phyloP scores from a whole-genome alignment of 2,329 filamentous ascomycete species.

The Coniella lustricola region DNA sequence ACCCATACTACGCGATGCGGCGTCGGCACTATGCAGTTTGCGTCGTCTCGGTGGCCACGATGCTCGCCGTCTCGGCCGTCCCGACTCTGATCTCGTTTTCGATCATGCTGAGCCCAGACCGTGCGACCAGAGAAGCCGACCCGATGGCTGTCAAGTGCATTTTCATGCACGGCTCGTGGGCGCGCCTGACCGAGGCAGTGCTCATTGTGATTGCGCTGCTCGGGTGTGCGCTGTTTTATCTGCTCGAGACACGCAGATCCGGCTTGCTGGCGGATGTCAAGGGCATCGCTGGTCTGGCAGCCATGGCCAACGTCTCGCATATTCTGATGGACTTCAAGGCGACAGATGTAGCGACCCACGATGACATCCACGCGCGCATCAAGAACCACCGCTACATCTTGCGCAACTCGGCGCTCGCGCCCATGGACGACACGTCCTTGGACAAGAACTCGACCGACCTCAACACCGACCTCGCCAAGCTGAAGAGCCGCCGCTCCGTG shows the following conservation, averaged over 20 bases:
- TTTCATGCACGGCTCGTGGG: conserved; percentile 50
- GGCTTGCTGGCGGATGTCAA: conserved; percentile 62
- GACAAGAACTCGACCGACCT: not conserved
- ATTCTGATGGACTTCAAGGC: conserved; percentile 54
- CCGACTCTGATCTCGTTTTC: conserved; percentile 62
- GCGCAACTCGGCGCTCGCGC: conserved; percentile 63
- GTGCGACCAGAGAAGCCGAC: conserved; percentile 34
- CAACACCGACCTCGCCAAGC: not conserved
- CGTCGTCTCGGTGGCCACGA: conserved; percentile 56
- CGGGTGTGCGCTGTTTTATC: conserved; percentile 51
- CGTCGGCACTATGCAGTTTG: conserved; percentile 62
- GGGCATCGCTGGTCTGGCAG: conserved; percentile 66
- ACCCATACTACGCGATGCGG: conserved; percentile 55
- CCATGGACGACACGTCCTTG: conserved; percentile 42
- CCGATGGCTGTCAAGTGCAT: conserved; percentile 45
- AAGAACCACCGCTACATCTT: conserved; percentile 61
- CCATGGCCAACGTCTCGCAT: conserved; percentile 64
- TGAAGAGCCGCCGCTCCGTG: not conserved
- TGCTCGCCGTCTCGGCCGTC: conserved; percentile 60
- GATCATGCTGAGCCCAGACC: conserved; percentile 49
- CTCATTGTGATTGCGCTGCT: conserved; percentile 51
- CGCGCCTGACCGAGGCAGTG: conserved; percentile 51
- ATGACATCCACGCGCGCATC: conserved; percentile 62
- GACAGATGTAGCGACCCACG: conserved; percentile 59
- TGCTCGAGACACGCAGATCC: conserved; percentile 55